phyloP scores from a whole-genome alignment of 495 filamentous ascomycete genomes.

The Penicillium steckii region DNA sequence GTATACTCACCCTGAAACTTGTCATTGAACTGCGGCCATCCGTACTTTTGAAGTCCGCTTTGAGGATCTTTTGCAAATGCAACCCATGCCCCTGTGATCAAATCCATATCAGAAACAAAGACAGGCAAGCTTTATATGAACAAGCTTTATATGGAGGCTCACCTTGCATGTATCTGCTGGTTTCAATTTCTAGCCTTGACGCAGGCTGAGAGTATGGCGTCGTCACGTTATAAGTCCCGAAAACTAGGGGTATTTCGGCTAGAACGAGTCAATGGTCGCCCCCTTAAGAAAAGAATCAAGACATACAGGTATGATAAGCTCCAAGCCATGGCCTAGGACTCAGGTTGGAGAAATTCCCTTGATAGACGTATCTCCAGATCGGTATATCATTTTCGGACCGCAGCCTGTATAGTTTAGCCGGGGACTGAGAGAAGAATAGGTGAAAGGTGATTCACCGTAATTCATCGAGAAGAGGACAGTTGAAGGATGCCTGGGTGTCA shows the following conservation, averaged over 20 bases:
- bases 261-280: neutral
- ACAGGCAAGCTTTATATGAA: neutral
- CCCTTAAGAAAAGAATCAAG: neutral
- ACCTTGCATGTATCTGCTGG: conserved; percentile 23
- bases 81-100: conserved; percentile 40
- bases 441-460: neutral
- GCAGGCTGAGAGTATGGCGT: neutral
- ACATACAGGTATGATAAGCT: conserved; percentile 47
- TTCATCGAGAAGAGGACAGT: neutral
- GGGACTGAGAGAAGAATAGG: neutral
- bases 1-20: conserved; percentile 2
- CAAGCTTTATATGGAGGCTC: neutral
- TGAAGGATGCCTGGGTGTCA: neutral
- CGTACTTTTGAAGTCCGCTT: conserved; percentile 33
- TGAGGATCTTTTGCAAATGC: conserved; percentile 47
- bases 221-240: conserved; percentile 33
- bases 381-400: conserved; percentile 23
- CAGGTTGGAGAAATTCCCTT: conserved; percentile 47
- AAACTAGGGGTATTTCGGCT: conserved; percentile 41
- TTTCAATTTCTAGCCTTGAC: neutral
- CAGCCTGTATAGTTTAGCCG: conserved; percentile 1
- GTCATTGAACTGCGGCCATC: conserved; percentile 33
- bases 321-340: conserved; percentile 44
- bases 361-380: conserved; percentile 51
- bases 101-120: conserved; percentile 24